Conservation (phyloP, 83 land plant species). For the Picea abies region DNA sequence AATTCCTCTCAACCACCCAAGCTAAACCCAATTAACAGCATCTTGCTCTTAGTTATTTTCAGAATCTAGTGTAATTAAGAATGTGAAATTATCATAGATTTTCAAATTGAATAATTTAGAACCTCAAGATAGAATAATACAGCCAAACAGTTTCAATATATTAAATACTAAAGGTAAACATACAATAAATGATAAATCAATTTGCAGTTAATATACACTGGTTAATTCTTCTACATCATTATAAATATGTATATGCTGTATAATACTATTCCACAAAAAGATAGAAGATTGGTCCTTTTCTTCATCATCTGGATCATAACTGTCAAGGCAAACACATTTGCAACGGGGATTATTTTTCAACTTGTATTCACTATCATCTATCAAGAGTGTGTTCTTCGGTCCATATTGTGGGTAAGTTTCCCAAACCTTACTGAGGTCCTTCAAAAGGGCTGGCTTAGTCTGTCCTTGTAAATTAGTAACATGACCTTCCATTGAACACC, state of each 20-base stretch:
- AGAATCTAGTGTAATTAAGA: too few relatives aligned
- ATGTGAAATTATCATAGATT: too few relatives aligned
- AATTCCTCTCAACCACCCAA: too few relatives aligned
- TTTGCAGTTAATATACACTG: background rate
- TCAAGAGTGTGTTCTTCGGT: constrained; percentile 3
- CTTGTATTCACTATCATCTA: constrained; percentile 17
- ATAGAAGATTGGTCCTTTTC: background rate
- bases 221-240: background rate
- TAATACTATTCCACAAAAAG: constrained; percentile 10
- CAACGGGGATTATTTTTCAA: background rate
- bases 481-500: constrained; percentile 14
- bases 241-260: background rate
- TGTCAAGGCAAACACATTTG: constrained; percentile 1
- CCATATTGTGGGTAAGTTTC: constrained; percentile 12
- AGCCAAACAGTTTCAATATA: too few relatives aligned
- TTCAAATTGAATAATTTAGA: too few relatives aligned
- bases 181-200: background rate
- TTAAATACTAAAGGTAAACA: too few relatives aligned
- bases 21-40: too few relatives aligned
- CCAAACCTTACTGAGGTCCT: background rate
- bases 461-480: background rate
- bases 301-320: constrained; percentile 12
- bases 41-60: too few relatives aligned
- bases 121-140: too few relatives aligned
- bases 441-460: background rate